A percentile compares a stretch with the other conserved stretches of the same genome.
Conservation (phyloP, 2,329 filamentous ascomycete genomes). For the Cladosporium sp. region DNA sequence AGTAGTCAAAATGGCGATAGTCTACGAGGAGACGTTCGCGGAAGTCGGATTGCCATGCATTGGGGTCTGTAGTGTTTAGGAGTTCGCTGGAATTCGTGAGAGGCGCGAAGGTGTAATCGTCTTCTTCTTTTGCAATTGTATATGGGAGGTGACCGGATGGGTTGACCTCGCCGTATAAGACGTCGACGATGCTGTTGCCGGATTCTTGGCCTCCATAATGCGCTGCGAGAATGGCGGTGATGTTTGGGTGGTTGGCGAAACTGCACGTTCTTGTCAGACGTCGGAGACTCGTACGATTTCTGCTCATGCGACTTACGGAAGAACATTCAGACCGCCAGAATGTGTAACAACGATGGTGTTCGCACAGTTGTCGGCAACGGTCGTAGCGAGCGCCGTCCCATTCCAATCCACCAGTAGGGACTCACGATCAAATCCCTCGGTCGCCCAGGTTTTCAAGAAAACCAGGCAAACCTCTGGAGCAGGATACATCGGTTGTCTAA, state of each 20-base stretch:
- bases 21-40: constrained; percentile 50
- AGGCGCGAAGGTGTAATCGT: constrained; percentile 30
- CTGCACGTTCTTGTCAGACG: constrained; percentile 19
- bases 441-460: constrained; percentile 53
- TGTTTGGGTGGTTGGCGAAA: constrained; percentile 38
- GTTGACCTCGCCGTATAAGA: constrained; percentile 36
- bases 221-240: constrained; percentile 38
- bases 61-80: constrained; percentile 29
- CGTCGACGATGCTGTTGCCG: constrained; percentile 37
- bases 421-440: constrained; percentile 41
- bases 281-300: no score
- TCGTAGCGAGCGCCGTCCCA: constrained; percentile 39
- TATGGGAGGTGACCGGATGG: constrained; percentile 37
- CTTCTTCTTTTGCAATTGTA: constrained; percentile 34
- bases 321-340: constrained; percentile 40
- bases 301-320: constrained; percentile 34
- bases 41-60: constrained; percentile 47
- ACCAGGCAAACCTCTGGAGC: constrained; percentile 40
- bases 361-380: constrained; percentile 25
- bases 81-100: constrained; percentile 35
- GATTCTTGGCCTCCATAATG: constrained; percentile 40
- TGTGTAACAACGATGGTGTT: constrained; percentile 42
- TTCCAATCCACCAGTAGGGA: constrained; percentile 44
- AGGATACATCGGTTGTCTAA: constrained; percentile 5
- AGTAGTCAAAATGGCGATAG: constrained; percentile 49